These are phyloP conservation scores for Pluteus cervinus DNA, from an alignment of 768 basidiomycete species.

Conservation along the genomic window DNA sequence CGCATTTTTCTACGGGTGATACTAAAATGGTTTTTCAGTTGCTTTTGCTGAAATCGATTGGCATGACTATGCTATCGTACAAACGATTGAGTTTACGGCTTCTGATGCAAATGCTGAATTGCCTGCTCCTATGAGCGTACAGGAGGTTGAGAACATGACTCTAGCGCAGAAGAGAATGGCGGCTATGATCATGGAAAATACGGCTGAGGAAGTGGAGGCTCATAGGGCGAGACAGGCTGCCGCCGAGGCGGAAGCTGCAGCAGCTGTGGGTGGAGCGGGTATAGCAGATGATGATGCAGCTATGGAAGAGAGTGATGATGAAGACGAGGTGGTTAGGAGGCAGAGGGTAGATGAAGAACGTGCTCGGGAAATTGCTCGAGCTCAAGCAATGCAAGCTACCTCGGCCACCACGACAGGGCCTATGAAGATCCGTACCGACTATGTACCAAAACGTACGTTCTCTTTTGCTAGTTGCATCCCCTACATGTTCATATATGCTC, in stretches of 20 bases:
- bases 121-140: conserved; percentile 93
- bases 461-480: conserved; percentile 3
- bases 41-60: conserved; percentile 98
- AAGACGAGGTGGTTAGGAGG: conserved; percentile 57
- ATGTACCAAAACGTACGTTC: conserved; percentile 83
- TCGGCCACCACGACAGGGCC: conserved; percentile 68
- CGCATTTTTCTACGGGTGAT: conserved; percentile 8
- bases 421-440: conserved; percentile 95
- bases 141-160: conserved; percentile 95
- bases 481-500: conserved; percentile 5
- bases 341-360: conserved; percentile 70
- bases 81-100: conserved; percentile 95
- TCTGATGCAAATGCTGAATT: conserved; percentile 88
- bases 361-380: conserved; percentile 64
- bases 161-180: conserved; percentile 97
- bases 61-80: conserved; percentile 98
- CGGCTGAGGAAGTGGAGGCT: conserved; percentile 80
- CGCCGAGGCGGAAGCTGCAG: conserved; percentile 79
- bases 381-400: conserved; percentile 75
- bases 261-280: conserved; percentile 65
- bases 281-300: conserved; percentile 48
- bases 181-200: conserved; percentile 96
- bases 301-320: conserved; percentile 87
- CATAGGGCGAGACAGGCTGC: conserved; percentile 77
- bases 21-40: conserved; percentile 32